Percentiles rank a stretch among this genome's conserved stretches.
Conservation (phyloP, 139 green algal species). For the Raphidocelis subcapitata region DNA sequence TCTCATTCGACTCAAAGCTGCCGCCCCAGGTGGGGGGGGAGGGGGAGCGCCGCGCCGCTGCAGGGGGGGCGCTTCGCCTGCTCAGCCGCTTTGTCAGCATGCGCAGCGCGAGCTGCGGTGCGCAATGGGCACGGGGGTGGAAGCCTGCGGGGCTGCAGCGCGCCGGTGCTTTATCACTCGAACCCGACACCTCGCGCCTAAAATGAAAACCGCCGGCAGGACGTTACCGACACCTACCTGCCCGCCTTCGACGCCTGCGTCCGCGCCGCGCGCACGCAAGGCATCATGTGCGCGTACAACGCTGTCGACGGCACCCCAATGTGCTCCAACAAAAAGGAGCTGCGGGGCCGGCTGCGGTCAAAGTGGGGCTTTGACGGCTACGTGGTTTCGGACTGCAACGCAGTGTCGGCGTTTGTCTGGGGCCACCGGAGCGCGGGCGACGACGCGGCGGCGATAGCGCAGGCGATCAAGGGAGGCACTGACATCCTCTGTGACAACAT, state of each 20-base stretch:
- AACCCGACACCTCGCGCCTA: too few relatives aligned
- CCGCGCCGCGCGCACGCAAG: slow-evolving; percentile 2
- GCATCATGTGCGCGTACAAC: slow-evolving; percentile 33
- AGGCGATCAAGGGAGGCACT: slow-evolving; percentile 13
- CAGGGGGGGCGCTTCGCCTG: too few relatives aligned
- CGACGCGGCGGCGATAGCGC: slow-evolving; percentile 5
- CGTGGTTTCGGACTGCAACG: slow-evolving; percentile 13
- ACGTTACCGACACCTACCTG: slow-evolving; percentile 24
- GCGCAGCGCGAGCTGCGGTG: slow-evolving; percentile 2
- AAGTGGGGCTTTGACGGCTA: slow-evolving; percentile 18
- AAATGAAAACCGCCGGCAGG: not conserved
- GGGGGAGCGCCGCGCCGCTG: too few relatives aligned
- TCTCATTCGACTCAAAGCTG: too few relatives aligned
- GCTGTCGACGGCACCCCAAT: slow-evolving; percentile 16
- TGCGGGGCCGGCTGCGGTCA: slow-evolving; percentile 7
- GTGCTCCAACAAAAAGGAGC: slow-evolving; percentile 2
- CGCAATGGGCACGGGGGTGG: not conserved
- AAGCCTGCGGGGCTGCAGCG: too few relatives aligned
- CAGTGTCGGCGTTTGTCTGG: slow-evolving; percentile 9
- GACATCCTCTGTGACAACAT: slow-evolving; percentile 25
- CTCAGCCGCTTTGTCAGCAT: too few relatives aligned
- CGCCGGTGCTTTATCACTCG: too few relatives aligned
- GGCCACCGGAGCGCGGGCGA: not conserved
- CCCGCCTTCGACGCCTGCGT: slow-evolving; percentile 24
- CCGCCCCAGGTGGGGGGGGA: too few relatives aligned